These are phyloP conservation scores for Cyclotella sp. DNA, from an alignment of 108 stramenopile species.

Conservation along the genomic window DNA sequence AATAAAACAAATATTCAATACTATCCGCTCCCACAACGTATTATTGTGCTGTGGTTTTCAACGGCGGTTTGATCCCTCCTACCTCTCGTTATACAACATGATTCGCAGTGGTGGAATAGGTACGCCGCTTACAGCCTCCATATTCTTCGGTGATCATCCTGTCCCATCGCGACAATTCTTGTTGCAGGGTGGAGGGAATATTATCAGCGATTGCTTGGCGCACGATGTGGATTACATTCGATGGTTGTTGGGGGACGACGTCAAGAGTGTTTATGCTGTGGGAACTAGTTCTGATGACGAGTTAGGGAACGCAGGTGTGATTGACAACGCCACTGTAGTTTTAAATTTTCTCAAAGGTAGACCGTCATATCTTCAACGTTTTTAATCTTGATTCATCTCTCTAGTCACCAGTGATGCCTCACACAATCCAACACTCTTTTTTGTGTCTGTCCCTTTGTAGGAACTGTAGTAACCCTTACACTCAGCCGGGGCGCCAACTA, in stretches of 20 bases:
- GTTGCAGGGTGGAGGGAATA: conserved; percentile 66
- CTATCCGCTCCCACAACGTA: conserved; percentile 34
- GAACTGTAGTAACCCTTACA: conserved; percentile 32
- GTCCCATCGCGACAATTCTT: conserved; percentile 68
- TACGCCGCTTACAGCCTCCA: conserved; percentile 49
- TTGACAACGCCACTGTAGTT: conserved; percentile 76
- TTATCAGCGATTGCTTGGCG: conserved; percentile 69
- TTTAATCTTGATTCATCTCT: background rate
- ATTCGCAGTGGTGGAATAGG: conserved; percentile 47
- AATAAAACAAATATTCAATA: conserved; percentile 50
- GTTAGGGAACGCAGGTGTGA: conserved; percentile 54
- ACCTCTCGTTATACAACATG: conserved; percentile 40
- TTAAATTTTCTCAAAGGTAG: conserved; percentile 57
- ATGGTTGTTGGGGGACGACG: conserved; percentile 56
- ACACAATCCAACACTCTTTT: background rate
- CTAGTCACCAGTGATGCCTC: background rate
- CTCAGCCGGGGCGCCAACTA: conserved; percentile 58
- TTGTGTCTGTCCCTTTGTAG: background rate
- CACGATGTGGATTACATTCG: conserved; percentile 82
- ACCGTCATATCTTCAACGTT: background rate
- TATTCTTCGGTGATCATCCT: conserved; percentile 81
- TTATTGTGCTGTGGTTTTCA: conserved; percentile 80
- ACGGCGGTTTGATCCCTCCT: conserved; percentile 77
- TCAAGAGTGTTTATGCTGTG: conserved; percentile 63
- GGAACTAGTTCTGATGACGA: conserved; percentile 61